These are phyloP conservation scores for Tolypocladium tundrense DNA, from an alignment of 2,329 filamentous ascomycete genomes.

Conservation along the genomic window DNA sequence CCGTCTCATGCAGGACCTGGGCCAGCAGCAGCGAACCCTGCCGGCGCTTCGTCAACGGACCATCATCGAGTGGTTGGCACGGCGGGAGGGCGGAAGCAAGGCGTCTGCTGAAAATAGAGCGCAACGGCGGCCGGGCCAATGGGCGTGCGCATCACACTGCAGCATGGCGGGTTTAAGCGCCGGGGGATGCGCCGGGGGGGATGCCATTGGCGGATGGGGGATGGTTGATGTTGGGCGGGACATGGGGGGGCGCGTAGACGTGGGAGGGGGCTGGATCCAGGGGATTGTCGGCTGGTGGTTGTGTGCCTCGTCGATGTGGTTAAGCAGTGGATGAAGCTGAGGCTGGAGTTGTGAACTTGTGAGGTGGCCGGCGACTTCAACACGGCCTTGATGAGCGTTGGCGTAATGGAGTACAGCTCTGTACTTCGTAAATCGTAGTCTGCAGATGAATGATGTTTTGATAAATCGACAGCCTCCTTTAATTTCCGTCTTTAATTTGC, in stretches of 20 bases:
- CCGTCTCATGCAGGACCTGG: background rate
- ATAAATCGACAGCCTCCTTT: no score
- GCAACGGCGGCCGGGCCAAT: background rate
- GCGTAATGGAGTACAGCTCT: no score
- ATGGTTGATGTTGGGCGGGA: no score
- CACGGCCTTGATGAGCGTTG: no score
- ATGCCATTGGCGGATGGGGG: background rate
- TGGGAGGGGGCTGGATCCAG: background rate
- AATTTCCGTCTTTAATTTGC: no score
- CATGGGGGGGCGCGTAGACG: background rate
- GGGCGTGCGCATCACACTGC: background rate
- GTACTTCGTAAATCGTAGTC: no score
- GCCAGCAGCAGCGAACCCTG: background rate
- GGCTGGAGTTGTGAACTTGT: background rate
- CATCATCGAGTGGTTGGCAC: background rate
- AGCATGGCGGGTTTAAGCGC: background rate
- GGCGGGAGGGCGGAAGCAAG: background rate
- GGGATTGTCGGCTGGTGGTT: background rate
- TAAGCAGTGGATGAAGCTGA: background rate
- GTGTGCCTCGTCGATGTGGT: background rate
- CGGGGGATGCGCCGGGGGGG: background rate
- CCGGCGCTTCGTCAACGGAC: background rate
- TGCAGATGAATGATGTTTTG: no score
- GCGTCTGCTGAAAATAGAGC: background rate
- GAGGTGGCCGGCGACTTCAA: no score